phyloP scores from a whole-genome alignment of 495 filamentous ascomycete genomes.

The Penicillium fimorum region DNA sequence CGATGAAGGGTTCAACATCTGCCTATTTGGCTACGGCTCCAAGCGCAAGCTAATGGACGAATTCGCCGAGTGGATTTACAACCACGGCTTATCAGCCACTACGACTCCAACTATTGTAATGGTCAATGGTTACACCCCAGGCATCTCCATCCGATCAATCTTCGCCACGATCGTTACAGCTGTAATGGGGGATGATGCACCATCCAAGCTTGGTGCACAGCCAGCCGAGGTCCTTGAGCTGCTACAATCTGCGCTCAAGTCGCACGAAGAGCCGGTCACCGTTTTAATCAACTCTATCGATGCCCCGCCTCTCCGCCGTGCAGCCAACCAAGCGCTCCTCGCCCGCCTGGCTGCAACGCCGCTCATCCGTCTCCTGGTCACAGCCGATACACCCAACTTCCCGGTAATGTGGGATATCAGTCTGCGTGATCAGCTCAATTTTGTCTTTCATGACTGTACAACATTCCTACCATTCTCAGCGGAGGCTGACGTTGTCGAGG shows the following conservation, averaged over 20 bases:
- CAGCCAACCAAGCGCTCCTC: conserved; percentile 67
- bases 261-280: conserved; percentile 50
- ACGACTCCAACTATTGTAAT: conserved; percentile 66
- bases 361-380: conserved; percentile 71
- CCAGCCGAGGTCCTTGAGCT: conserved; percentile 65
- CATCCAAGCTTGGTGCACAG: conserved; percentile 57
- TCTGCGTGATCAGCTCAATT: conserved; percentile 73
- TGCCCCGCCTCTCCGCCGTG: conserved; percentile 68
- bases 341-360: conserved; percentile 73
- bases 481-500: conserved; percentile 73
- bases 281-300: conserved; percentile 87
- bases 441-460: conserved; percentile 90
- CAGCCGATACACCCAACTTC: conserved; percentile 83
- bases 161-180: conserved; percentile 69
- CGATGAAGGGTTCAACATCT: conserved; percentile 82
- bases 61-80: conserved; percentile 73
- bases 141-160: conserved; percentile 73
- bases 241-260: conserved; percentile 57
- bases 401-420: conserved; percentile 86
- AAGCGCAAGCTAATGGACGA: conserved; percentile 73
- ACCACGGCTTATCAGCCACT: conserved; percentile 32
- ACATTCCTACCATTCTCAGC: conserved; percentile 81
- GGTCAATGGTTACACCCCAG: conserved; percentile 82
- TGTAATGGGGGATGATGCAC: conserved; percentile 55
- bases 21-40: conserved; percentile 88